Conservation (phyloP, 768 basidiomycete genomes). For the Lentinula guzmanii region DNA sequence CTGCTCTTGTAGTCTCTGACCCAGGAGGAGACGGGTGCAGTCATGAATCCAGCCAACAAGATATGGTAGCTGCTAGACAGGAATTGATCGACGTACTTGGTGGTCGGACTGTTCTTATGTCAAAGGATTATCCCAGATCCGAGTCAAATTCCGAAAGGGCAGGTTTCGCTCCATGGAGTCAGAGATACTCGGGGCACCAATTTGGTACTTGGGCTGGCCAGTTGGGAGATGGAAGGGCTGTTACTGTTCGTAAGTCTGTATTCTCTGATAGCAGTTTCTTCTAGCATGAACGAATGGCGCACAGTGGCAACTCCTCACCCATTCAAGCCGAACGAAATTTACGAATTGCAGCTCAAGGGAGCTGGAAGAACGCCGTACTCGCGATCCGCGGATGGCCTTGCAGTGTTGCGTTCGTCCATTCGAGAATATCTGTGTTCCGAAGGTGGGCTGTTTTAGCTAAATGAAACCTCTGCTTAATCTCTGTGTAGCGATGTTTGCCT, state of each 20-base stretch:
- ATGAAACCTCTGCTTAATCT: not conserved
- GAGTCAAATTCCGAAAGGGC: not conserved
- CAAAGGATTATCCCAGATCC: constrained; percentile 13
- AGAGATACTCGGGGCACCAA: constrained; percentile 89
- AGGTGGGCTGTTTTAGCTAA: constrained; percentile 39
- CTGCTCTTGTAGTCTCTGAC: constrained; percentile 39
- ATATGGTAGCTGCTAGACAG: constrained; percentile 44
- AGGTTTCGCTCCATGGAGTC: constrained; percentile 73
- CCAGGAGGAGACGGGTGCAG: constrained; percentile 23
- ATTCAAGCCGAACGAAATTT: constrained; percentile 41
- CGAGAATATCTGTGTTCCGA: constrained; percentile 93
- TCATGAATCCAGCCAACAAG: constrained; percentile 21
- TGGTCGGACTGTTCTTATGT: constrained; percentile 69
- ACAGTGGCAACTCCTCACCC: constrained; percentile 78
- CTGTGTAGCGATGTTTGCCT: constrained; percentile 48
- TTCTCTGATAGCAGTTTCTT: not conserved
- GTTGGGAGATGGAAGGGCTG: constrained; percentile 92
- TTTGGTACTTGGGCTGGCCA: constrained; percentile 92
- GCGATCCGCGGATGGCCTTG: constrained; percentile 87
- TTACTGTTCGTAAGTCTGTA: constrained; percentile 54
- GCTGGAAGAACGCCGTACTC: constrained; percentile 93
- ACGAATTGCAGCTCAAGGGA: constrained; percentile 94
- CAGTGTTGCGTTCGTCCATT: constrained; percentile 90
- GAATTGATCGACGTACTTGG: constrained; percentile 79
- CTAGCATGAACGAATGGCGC: not conserved